Conservation (phyloP, 139 green algal genomes). For the Tetraselmis chui region DNA sequence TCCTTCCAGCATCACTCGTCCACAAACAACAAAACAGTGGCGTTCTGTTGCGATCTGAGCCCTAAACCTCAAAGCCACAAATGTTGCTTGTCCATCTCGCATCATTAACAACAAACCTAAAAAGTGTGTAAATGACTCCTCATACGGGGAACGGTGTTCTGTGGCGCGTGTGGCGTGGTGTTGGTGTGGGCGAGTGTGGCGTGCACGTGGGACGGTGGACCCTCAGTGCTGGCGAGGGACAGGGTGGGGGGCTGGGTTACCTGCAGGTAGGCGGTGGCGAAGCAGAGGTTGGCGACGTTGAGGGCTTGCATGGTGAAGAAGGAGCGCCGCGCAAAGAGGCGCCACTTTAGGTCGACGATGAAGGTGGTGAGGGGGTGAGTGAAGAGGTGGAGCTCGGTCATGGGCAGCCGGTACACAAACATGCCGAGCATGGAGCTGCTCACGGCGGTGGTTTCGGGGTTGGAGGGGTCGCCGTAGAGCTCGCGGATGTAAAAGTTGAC, state of each 20-base stretch:
- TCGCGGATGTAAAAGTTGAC: background rate
- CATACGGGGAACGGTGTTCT: too few relatives aligned
- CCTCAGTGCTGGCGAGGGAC: too few relatives aligned
- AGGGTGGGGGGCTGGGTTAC: background rate
- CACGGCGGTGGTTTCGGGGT: background rate
- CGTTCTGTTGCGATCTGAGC: too few relatives aligned
- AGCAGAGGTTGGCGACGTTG: background rate
- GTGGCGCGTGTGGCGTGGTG: too few relatives aligned
- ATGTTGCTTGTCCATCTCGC: too few relatives aligned
- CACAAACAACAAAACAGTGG: too few relatives aligned
- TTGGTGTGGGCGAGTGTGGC: too few relatives aligned
- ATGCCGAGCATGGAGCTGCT: background rate
- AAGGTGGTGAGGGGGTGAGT: background rate
- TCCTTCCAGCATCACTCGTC: too few relatives aligned
- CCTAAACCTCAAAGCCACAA: too few relatives aligned
- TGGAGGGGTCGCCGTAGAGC: background rate
- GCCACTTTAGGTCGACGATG: background rate
- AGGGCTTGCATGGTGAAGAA: background rate
- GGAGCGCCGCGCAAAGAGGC: background rate
- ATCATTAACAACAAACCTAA: too few relatives aligned
- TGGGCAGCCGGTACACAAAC: background rate
- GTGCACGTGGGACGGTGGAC: too few relatives aligned
- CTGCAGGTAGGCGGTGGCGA: background rate
- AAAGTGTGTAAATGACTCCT: too few relatives aligned
- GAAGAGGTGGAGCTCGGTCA: background rate